A percentile compares a stretch with the other conserved stretches of the same genome.
phyloP scores from a whole-genome alignment of 2,329 filamentous ascomycete species.

The Aureobasidium subglaciale region DNA sequence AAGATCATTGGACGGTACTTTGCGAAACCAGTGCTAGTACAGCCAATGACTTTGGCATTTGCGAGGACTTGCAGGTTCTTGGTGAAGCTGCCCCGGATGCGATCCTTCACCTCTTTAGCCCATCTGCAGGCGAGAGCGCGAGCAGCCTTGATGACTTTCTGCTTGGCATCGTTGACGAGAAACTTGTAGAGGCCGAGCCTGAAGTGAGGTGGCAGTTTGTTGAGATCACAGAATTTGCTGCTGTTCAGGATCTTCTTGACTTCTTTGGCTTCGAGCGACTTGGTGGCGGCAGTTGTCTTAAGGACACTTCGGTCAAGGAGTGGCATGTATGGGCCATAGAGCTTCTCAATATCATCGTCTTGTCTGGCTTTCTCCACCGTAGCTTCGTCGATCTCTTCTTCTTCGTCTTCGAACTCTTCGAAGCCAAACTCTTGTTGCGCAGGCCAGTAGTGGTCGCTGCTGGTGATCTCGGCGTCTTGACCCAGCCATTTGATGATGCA shows the following conservation, averaged over 20 bases:
- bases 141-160: slow-evolving; percentile 41
- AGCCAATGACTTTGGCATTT: slow-evolving; percentile 53
- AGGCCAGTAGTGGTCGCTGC: background rate
- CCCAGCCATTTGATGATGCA: slow-evolving; percentile 10
- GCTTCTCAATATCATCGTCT: slow-evolving; percentile 46
- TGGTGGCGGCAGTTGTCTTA: background rate
- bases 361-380: slow-evolving; percentile 50
- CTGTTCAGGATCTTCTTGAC: background rate
- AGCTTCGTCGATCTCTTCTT: slow-evolving; percentile 54
- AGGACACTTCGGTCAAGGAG: slow-evolving; percentile 2
- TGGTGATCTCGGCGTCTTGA: background rate
- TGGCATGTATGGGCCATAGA: slow-evolving; percentile 34
- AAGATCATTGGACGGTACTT: slow-evolving; percentile 70
- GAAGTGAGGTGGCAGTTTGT: slow-evolving; percentile 46
- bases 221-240: slow-evolving; percentile 45
- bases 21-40: slow-evolving; percentile 73
- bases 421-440: slow-evolving; percentile 30
- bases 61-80: slow-evolving; percentile 55
- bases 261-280: background rate
- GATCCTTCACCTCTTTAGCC: slow-evolving; percentile 41
- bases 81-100: slow-evolving; percentile 54
- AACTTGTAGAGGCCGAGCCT: slow-evolving; percentile 62
- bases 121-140: slow-evolving; percentile 46
- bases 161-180: slow-evolving; percentile 52
- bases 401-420: slow-evolving; percentile 55